Evolutionary conservation across 2,329 filamentous ascomycete species (phyloP).

Genomic region (Cercospora sesami): DNA sequence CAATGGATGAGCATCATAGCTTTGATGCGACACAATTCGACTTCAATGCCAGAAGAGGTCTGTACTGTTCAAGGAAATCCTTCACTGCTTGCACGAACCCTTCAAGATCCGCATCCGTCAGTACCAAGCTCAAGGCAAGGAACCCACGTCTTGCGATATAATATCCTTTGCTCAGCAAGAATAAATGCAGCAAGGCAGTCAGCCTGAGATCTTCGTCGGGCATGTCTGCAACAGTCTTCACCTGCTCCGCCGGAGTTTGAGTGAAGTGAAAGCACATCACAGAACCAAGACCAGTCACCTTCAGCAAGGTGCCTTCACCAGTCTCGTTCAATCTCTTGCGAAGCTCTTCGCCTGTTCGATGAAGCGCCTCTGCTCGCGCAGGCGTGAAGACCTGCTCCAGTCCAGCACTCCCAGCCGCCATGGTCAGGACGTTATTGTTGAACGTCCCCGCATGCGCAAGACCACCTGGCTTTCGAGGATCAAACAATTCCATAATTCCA

Average conservation of each 20-base stretch:
- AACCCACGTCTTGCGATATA: conserved; percentile 42
- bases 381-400: conserved; percentile 42
- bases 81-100: conserved; percentile 33
- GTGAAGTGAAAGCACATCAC: conserved; percentile 44
- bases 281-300: conserved; percentile 41
- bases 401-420: conserved; percentile 55
- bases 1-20: neutral
- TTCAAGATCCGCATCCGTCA: conserved; percentile 38
- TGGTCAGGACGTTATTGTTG: conserved; percentile 66
- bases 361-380: conserved; percentile 35
- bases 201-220: conserved; percentile 34
- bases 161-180: conserved; percentile 42
- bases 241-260: conserved; percentile 30
- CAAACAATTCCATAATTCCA: conserved; percentile 61
- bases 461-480: conserved; percentile 47
- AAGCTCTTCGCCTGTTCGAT: conserved; percentile 38
- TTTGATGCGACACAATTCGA: neutral
- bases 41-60: neutral
- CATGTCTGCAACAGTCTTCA: conserved; percentile 27
- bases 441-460: conserved; percentile 64
- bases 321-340: conserved; percentile 33
- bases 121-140: conserved; percentile 40
- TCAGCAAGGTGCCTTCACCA: conserved; percentile 39
- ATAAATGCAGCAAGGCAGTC: conserved; percentile 41
- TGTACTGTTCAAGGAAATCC: conserved; percentile 19